Percentiles rank a stretch among this genome's conserved stretches.
Conservation (phyloP, 148 eudicot genomes). For the Rhododendron ferrugineum region DNA sequence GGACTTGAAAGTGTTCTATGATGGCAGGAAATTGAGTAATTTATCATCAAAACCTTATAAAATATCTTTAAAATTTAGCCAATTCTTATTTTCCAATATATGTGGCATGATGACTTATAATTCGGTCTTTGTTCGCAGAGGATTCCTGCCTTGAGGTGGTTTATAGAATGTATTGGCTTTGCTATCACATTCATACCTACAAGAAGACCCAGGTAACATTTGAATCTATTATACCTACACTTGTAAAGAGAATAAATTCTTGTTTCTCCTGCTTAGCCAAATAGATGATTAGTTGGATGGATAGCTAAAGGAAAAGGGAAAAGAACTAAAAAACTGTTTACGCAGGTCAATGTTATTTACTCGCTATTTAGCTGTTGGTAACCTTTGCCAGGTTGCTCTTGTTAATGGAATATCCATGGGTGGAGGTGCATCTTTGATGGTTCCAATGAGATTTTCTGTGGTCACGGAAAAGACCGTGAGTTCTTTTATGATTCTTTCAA, state of each 20-base stretch:
- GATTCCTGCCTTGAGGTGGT: constrained; percentile 89
- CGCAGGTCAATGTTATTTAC: background rate
- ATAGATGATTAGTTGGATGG: background rate
- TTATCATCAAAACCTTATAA: background rate
- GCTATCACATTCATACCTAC: constrained; percentile 87
- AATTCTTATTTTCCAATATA: background rate
- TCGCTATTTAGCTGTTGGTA: background rate
- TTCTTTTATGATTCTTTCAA: constrained; percentile 7
- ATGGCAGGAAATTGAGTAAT: constrained; percentile 61
- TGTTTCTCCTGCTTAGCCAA: background rate
- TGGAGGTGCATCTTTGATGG: constrained; percentile 94
- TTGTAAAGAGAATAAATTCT: background rate
- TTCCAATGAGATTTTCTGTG: constrained; percentile 85
- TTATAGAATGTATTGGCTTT: constrained; percentile 96
- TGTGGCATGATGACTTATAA: constrained; percentile 9
- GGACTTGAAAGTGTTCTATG: constrained; percentile 82
- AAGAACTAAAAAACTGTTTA: background rate
- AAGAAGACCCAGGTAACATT: constrained; percentile 70
- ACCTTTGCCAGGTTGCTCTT: constrained; percentile 69
- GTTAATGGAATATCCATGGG: constrained; percentile 96
- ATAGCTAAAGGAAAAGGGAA: background rate
- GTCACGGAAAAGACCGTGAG: constrained; percentile 92
- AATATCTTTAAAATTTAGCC: background rate
- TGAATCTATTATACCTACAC: background rate
- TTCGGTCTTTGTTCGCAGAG: constrained; percentile 38